Conservation (phyloP, 441 rosid genomes). For the Breynia disticha region DNA sequence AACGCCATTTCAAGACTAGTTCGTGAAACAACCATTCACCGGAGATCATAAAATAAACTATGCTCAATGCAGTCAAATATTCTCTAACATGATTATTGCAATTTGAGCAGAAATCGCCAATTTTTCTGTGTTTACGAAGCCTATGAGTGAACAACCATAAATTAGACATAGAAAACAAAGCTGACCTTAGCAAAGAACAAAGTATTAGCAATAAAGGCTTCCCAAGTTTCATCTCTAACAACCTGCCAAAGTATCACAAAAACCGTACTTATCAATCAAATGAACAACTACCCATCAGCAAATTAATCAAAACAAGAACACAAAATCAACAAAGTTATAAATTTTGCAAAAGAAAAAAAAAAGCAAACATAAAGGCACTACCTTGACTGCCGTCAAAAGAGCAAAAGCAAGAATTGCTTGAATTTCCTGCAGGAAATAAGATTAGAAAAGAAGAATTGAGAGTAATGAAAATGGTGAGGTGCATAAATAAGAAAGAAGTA, state of each 20-base stretch:
- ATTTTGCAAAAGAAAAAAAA: background rate
- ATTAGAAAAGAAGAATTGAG: background rate
- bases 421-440: constrained; percentile 52
- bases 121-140: no score
- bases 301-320: background rate
- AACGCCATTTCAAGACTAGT: no score
- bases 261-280: constrained; percentile 8
- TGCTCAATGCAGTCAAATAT: no score
- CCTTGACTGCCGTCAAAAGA: constrained; percentile 50
- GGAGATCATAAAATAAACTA: no score
- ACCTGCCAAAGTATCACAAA: constrained; percentile 23
- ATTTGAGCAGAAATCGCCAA: no score
- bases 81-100: no score
- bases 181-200: constrained; percentile 66
- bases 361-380: constrained; percentile 8
- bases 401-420: constrained; percentile 64
- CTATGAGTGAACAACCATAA: background rate
- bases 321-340: background rate
- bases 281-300: background rate
- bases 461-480: no score
- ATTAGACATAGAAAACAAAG: background rate
- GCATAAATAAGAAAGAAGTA: background rate
- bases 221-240: constrained; percentile 75
- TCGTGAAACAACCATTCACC: no score
- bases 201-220: constrained; percentile 49